Percentiles rank a stretch among this genome's conserved stretches.
Evolutionary conservation across 148 eudicot genomes (phyloP).

Genomic region (Cornus kousa): DNA sequence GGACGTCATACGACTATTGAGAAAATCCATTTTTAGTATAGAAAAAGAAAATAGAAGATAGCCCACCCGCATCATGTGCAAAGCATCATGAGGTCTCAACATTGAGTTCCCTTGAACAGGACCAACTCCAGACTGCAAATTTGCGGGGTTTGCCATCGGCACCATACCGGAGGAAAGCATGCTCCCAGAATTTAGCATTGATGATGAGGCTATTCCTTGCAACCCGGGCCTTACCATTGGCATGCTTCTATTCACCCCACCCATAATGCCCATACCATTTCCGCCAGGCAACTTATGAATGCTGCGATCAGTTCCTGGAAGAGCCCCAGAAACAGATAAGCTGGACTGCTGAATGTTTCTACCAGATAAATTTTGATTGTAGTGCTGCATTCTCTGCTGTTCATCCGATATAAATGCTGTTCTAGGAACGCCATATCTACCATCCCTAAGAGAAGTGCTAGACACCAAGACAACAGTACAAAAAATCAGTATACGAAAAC

Average conservation of each 20-base stretch:
- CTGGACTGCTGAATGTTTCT: conserved; percentile 60
- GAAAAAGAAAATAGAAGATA: conserved; percentile 1
- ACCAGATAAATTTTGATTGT: conserved; percentile 54
- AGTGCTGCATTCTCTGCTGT: conserved; percentile 68
- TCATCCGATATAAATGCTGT: conserved; percentile 68
- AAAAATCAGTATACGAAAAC: conserved; percentile 1
- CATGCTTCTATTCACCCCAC: conserved; percentile 57
- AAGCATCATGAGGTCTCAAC: conserved; percentile 64
- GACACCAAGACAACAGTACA: background rate
- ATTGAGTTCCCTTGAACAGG: conserved; percentile 62
- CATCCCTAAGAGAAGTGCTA: conserved; percentile 43
- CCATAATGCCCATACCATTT: conserved; percentile 45
- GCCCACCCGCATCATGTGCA: conserved; percentile 69
- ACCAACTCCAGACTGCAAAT: conserved; percentile 56
- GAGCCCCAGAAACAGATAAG: conserved; percentile 54
- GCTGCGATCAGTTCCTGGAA: conserved; percentile 64
- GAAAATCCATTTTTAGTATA: background rate
- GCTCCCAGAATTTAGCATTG: conserved; percentile 62
- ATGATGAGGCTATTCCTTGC: conserved; percentile 59
- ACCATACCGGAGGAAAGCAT: conserved; percentile 45
- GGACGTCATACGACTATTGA: background rate
- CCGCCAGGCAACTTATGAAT: conserved; percentile 62
- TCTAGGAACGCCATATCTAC: conserved; percentile 63
- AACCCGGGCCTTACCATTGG: conserved; percentile 63
- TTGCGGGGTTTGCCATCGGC: conserved; percentile 39